Evolutionary conservation across 495 filamentous ascomycete genomes (phyloP).

Genomic region (Astrocystis sublimbata): DNA sequence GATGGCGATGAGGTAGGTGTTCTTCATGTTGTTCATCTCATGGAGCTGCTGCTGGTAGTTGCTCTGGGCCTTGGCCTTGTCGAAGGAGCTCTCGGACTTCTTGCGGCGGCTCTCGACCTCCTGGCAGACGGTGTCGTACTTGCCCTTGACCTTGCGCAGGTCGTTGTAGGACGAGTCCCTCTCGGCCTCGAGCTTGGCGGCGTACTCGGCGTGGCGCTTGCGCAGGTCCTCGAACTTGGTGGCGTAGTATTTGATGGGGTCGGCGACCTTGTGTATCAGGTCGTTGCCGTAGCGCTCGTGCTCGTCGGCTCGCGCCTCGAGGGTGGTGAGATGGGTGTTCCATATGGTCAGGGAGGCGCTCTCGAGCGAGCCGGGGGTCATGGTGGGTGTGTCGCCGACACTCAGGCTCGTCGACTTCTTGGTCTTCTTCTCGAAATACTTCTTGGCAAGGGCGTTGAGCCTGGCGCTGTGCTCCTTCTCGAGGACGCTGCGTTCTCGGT

Average conservation of each 20-base stretch:
- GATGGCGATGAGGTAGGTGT: conserved; percentile 92
- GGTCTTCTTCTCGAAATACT: conserved; percentile 94
- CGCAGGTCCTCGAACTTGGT: conserved; percentile 85
- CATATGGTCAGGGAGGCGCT: conserved; percentile 96
- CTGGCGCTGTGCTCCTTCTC: conserved; percentile 95
- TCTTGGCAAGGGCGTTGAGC: conserved; percentile 83
- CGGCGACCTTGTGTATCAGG: conserved; percentile 74
- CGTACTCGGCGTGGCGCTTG: conserved; percentile 87
- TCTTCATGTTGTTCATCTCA: conserved; percentile 98
- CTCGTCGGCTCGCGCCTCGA: conserved; percentile 85
- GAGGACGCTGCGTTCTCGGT: conserved; percentile 87
- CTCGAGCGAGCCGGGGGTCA: conserved; percentile 95
- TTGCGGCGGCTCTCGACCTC: conserved; percentile 93
- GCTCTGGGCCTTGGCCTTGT: conserved; percentile 84
- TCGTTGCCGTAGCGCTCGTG: conserved; percentile 82
- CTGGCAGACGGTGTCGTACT: conserved; percentile 91
- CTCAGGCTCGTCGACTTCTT: conserved; percentile 86
- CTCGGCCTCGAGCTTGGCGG: conserved; percentile 84
- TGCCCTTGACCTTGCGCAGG: conserved; percentile 84
- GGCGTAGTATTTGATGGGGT: conserved; percentile 73
- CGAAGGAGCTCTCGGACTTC: conserved; percentile 87
- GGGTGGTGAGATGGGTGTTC: conserved; percentile 86
- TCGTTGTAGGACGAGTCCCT: conserved; percentile 80
- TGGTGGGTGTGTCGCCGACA: conserved; percentile 87
- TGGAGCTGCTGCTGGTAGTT: conserved; percentile 85